Base-by-base conservation (phyloP, 1,284 basidiomycete species). In the Psilocybe mexicana region DNA sequence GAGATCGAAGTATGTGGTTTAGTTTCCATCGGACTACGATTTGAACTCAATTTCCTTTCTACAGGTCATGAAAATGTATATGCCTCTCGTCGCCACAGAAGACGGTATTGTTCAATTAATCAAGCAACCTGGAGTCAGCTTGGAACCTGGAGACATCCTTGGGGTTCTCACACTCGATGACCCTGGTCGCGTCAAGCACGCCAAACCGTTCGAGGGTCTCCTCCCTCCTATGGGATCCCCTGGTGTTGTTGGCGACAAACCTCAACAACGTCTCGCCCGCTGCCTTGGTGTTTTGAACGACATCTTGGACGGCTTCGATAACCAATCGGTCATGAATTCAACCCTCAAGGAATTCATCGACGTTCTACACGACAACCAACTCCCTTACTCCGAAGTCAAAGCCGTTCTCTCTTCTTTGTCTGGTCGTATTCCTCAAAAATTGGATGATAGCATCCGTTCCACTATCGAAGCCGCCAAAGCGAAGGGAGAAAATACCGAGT, bases 41-140 rank as follows among this genome's bases (percentile, higher is more conserved):
- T 58, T 63, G 64, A 65, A 65, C 67, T 69, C 66, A 61, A 50
- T 23, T 26, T n/a, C 35, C 14, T 54, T 8, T 61, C 57, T 23
- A 10, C 4, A 92, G 89, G 95, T 97, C 66, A 97, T 97, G 95
- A 98, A 98, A 80, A 98, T 98, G 95, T 96, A 96, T 76, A 96
- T 98, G 95, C 94, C 94, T 12, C 86, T 99, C 59, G 88, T 94
- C 56, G 94, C 96, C n/a, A 85, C 91, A 2, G 97, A 99, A 74
- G 94, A 96, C 72, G 97, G 97, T 72, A 84, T 92, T 48, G 88
- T 94, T n/a, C 93, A 96, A 70, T 91, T 99, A 71, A 94, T 99
- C 74, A 99, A 98, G 79, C 95, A 98, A 71, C 93, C 96, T 53
- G 97, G 97, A 66, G 92, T 96, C 68, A 94, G 94, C 64, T 86